Evolutionary conservation across 2,329 filamentous ascomycete species (phyloP).

Genomic region (Nemania sp.): DNA sequence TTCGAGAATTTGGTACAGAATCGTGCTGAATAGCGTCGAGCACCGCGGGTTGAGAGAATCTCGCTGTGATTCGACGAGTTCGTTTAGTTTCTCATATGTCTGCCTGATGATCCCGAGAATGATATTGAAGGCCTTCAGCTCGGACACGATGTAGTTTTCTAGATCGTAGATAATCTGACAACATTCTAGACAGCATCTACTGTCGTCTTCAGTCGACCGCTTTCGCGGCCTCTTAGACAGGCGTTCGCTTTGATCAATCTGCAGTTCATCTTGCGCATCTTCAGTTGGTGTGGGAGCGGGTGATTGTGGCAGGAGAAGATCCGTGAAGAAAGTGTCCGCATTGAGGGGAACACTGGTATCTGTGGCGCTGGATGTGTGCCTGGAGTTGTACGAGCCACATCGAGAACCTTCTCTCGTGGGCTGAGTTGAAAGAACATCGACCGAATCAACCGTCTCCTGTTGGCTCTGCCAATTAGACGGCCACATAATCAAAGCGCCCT

Average conservation of each 20-base stretch:
- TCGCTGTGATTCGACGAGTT: conserved; percentile 9
- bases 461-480: neutral
- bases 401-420: neutral
- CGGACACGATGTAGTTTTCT: conserved; percentile 18
- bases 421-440: neutral
- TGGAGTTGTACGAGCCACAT: too few relatives aligned
- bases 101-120: conserved; percentile 9
- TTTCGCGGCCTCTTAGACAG: neutral
- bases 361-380: too few relatives aligned
- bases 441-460: neutral
- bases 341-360: too few relatives aligned
- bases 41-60: conserved; percentile 15
- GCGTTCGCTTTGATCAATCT: neutral
- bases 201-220: conserved; percentile 4
- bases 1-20: conserved; percentile 23
- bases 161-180: conserved; percentile 22
- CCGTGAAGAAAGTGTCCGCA: neutral
- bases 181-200: conserved; percentile 14
- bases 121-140: conserved; percentile 17
- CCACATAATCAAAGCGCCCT: neutral
- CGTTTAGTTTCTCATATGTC: conserved; percentile 1
- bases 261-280: neutral
- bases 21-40: conserved; percentile 13
- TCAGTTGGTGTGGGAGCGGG: neutral
- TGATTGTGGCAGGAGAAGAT: neutral